phyloP scores from a whole-genome alignment of 805 yeast species.

The Ogataea pilisensis region DNA sequence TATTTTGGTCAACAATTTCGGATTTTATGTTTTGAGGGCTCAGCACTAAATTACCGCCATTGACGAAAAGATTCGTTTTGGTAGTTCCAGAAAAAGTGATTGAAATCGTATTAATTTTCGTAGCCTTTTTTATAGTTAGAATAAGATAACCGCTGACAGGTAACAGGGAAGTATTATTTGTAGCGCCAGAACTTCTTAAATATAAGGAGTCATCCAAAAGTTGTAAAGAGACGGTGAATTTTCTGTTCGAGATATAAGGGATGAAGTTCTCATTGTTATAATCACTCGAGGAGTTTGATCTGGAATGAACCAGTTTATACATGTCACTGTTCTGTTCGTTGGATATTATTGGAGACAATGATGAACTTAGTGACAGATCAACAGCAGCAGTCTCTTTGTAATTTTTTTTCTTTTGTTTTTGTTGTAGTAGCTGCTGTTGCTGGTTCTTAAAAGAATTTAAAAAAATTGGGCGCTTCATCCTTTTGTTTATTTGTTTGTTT shows the following conservation, averaged over 20 bases:
- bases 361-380: too few relatives aligned
- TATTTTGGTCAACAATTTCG: slow-evolving; percentile 5
- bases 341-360: too few relatives aligned
- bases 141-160: neutral
- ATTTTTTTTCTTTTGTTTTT: too few relatives aligned
- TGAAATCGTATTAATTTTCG: neutral
- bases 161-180: neutral
- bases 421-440: too few relatives aligned
- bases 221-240: neutral
- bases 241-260: neutral
- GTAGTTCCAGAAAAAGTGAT: neutral
- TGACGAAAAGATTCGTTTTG: neutral
- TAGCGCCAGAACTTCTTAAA: neutral
- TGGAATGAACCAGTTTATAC: too few relatives aligned
- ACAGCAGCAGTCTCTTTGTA: too few relatives aligned
- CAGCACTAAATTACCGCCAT: neutral
- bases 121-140: neutral
- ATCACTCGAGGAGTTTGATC: too few relatives aligned
- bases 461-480: too few relatives aligned
- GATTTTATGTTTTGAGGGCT: neutral
- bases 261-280: too few relatives aligned
- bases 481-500: too few relatives aligned
- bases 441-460: too few relatives aligned
- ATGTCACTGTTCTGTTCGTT: too few relatives aligned
- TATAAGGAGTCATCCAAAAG: neutral